Evolutionary conservation across 768 basidiomycete species (phyloP).

Genomic region (Lactarius indigo): DNA sequence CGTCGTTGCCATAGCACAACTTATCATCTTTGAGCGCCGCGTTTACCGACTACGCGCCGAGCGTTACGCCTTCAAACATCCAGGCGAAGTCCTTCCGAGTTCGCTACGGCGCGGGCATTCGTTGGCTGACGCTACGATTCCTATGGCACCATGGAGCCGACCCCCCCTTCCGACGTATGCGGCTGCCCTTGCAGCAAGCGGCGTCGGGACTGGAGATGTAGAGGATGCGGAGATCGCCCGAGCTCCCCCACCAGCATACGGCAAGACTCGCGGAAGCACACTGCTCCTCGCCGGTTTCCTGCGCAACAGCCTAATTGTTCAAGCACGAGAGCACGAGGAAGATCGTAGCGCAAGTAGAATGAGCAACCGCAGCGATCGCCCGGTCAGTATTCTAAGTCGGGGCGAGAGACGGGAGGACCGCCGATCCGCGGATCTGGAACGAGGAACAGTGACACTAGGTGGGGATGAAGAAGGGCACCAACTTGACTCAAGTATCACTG

Average conservation of each 20-base stretch:
- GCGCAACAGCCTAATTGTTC: constrained; percentile 21
- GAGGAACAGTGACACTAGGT: constrained; percentile 52
- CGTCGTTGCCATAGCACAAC: constrained; percentile 46
- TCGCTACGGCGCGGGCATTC: constrained; percentile 19
- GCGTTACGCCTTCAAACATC: constrained; percentile 55
- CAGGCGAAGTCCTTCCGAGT: constrained; percentile 43
- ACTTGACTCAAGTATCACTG: neutral
- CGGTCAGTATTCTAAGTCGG: constrained; percentile 51
- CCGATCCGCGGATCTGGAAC: constrained; percentile 50
- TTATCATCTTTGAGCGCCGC: constrained; percentile 61
- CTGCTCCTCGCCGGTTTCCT: constrained; percentile 55
- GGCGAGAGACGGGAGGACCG: constrained; percentile 58
- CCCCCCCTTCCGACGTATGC: constrained; percentile 70
- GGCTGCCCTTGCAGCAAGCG: constrained; percentile 62
- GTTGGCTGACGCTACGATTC: constrained; percentile 18
- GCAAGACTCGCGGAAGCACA: constrained; percentile 66
- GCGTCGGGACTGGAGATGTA: constrained; percentile 69
- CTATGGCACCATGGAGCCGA: constrained; percentile 62
- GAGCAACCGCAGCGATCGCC: constrained; percentile 35
- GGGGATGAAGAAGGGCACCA: constrained; percentile 32
- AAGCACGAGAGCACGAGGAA: constrained; percentile 21
- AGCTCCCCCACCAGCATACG: constrained; percentile 74
- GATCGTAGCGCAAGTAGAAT: constrained; percentile 28
- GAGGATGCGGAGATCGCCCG: constrained; percentile 67
- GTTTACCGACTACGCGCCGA: constrained; percentile 66